phyloP scores from a whole-genome alignment of 768 basidiomycete species.

The Termitomyces sp. region DNA sequence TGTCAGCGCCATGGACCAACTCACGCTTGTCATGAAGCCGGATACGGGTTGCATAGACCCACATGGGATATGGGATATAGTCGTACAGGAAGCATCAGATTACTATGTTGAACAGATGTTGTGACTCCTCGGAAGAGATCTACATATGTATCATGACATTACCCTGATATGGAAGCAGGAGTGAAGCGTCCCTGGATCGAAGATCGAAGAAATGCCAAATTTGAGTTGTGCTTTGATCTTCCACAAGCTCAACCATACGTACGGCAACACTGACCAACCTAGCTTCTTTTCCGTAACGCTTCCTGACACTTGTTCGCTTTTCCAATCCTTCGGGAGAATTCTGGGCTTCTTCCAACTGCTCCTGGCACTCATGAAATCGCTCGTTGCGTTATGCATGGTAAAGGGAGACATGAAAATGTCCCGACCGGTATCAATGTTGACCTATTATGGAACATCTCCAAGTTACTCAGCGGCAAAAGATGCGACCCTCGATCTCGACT shows the following conservation, averaged over 20 bases:
- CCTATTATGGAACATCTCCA: conserved; percentile 3
- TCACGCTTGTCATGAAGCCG: not conserved
- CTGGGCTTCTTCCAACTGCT: conserved; percentile 3
- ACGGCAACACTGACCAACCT: conserved; percentile 9
- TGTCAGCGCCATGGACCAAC: not conserved
- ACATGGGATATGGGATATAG: not conserved
- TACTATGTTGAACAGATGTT: conserved; percentile 1
- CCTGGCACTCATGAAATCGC: not conserved
- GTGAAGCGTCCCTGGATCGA: conserved; percentile 14
- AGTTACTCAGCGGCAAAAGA: conserved; percentile 18
- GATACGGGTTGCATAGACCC: not conserved
- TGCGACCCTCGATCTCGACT: conserved; percentile 12
- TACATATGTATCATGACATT: not conserved
- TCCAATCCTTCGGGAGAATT: not conserved
- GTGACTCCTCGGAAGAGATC: conserved; percentile 10
- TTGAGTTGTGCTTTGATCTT: conserved; percentile 12
- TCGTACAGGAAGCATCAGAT: conserved; percentile 2
- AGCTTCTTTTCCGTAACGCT: conserved; percentile 15
- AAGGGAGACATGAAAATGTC: not conserved
- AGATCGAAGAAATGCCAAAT: conserved; percentile 13
- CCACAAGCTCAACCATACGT: conserved; percentile 12
- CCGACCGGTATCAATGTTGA: conserved; percentile 2
- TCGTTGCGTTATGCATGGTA: not conserved
- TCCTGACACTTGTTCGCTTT: conserved; percentile 6
- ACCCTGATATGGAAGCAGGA: conserved; percentile 5